Evolutionary conservation across 176 grass and related monocot species (phyloP), one percentile per base, ranked within the genome.

Genomic region (Carex kokanica): DNA sequence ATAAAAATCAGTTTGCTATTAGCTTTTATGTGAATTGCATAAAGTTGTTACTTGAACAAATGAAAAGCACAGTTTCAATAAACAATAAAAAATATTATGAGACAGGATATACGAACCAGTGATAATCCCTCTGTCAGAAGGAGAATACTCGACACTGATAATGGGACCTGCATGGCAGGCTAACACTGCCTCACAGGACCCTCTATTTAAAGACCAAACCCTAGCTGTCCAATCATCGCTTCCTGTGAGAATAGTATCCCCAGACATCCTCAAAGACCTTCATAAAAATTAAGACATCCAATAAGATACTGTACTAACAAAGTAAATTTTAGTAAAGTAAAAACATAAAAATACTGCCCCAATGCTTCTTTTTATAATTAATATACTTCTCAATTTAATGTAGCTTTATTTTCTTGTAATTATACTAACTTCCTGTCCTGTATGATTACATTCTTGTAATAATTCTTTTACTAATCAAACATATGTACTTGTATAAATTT

Each of bases 171-270:
- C 89, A 89, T 99, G 96, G 71, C 96, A 99, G 75, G 93, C 89
- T 90, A 99, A 88, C 64, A 99, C 93, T 86, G 89, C 89, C 82
- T 99, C 96, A 75, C 91, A 99, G 73, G 91, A 93, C 86, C 93
- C 96, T 65, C 85, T 81, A 60, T 86, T 85, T 88, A 95, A 84
- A 75, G 96, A 99, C 96, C 96, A 99, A 79, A 95, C 84, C 81
- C 96, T 90, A 92, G 96, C 93, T 8, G 96, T 99, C 96, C 96
- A 99, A 89, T 99, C 96, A 92, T 99, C 96, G 84, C 93, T 95
- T 78, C 96, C 96, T 40, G 96, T 99, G 83, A 99, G 86, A 88
- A 99, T 89, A 3, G 89, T 99, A 63, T 99, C 96, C 38, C 93
- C 89, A 10, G 62, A 82, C 96, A 99, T 99, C 81, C 93, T 93